Base-by-base conservation (phyloP, 768 basidiomycete genomes). In the Rhizopogon vulgaris region DNA sequence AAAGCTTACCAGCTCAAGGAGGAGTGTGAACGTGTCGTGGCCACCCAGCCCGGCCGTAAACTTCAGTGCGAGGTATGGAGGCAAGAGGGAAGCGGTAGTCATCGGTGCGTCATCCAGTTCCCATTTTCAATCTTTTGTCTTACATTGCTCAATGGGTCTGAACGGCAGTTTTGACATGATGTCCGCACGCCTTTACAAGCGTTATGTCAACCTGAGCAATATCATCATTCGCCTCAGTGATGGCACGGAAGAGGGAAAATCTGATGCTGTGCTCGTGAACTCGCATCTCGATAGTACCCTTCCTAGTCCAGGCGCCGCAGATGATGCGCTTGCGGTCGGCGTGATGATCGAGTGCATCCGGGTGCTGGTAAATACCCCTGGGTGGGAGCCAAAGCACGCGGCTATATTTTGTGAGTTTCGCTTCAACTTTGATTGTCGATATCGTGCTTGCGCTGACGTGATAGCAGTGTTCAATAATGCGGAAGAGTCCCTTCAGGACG, bases 401-500 rank as follows among this genome's bases (percentile, higher is more conserved):
- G 77, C 91, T 55, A 77, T 98, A 22, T 93, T 98, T 65, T 68
- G 93, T 93, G 59, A 69, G 89, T 74, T 27, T 47, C 30, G 1
- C 12, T 38, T 1, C 34, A 6, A 41, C 17, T 22, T 53, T 12
- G 25, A 12, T 41, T 40, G 6, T 38, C 24, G 9, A 37, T 51
- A 15, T 18, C 7, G 7, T 32, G 3, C 40, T 34, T 8, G 1
- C 25, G n/a, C 38, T 43, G 12, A 38, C 41, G 25, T 14, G 17
- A 45, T 38, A 37, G 40, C 55, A 94, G 91, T 98, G 55, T 96
- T 95, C 73, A 97, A 97, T 58, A 79, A 95, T 55, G 95, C 87
- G 10, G 94, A 98, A 68, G 94, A 98, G 64, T 91, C 87, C 1
- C 71, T 98, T 28, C 95, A 97, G 67, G 95, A 97, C 62, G 94